Evolutionary conservation across 75 land plant genomes (phyloP).

Genomic region (Sequoia sempervirens): DNA sequence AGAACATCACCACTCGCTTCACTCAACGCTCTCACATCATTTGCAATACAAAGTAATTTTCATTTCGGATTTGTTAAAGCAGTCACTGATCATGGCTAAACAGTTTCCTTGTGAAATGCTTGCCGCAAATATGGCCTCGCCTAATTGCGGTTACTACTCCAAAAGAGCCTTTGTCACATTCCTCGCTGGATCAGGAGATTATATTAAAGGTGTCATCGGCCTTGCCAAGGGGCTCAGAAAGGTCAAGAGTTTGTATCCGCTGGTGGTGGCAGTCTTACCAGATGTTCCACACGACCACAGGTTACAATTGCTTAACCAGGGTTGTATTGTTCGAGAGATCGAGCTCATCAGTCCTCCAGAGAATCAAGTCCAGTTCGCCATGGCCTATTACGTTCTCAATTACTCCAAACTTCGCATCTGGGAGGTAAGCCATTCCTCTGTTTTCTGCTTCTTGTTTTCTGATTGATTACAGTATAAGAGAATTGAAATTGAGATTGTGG

Average conservation of each 20-base stretch:
- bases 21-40: too few relatives aligned
- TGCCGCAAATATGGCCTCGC: not conserved
- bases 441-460: not conserved
- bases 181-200: conserved; percentile 69
- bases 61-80: too few relatives aligned
- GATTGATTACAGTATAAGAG: too few relatives aligned
- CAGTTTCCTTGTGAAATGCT: not conserved
- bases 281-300: conserved; percentile 48
- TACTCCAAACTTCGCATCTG: conserved; percentile 62
- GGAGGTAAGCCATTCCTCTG: conserved; percentile 27
- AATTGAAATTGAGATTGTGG: not conserved
- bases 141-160: not conserved
- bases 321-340: conserved; percentile 39
- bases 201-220: conserved; percentile 47
- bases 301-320: conserved; percentile 26
- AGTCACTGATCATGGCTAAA: too few relatives aligned
- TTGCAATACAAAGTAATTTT: too few relatives aligned
- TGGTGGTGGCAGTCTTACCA: conserved; percentile 41
- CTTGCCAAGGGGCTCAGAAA: conserved; percentile 46
- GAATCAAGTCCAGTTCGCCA: conserved; percentile 22
- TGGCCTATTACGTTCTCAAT: conserved; percentile 42
- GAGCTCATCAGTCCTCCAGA: conserved; percentile 35
- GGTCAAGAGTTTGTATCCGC: conserved; percentile 23
- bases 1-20: too few relatives aligned
- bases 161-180: conserved; percentile 57